Evolutionary conservation across 495 filamentous ascomycete genomes (phyloP), one percentile per base, ranked within the genome.

Genomic region (Penicillium atrosanguineum): DNA sequence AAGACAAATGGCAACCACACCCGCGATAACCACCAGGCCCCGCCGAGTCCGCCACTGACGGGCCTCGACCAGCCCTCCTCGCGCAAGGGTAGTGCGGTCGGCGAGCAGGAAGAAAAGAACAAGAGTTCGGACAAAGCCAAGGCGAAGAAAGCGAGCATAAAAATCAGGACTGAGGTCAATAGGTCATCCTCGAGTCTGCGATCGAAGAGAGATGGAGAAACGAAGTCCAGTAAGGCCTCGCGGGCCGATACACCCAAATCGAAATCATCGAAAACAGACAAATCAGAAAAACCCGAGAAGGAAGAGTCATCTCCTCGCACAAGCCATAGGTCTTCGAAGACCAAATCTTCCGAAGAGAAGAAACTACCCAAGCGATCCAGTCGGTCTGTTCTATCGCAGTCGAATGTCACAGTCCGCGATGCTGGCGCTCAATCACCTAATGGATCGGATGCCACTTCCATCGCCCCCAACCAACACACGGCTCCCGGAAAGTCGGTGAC

Each of bases 381-480:
- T 40, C 70, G 64, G 38, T 65, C 62, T 7, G 59, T 64, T 0
- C 60, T 64, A 49, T 72, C 74, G 14, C 67, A 69, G 14, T 61
- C 70, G 14, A 62, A 69, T 15, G 60, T 67, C 7, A 76, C 72
- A 0, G 61, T 72, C 7, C 73, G 74, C 21, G 74, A 75, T 48
- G 46, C 58, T 1, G 68, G 64, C 6, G 70, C 61, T 0, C 71
- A 75, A 50, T 83, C 82, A 3, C 64, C 65, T 4, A 77, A 75
- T 4, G 79, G 79, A 52, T 90, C 87, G 4, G 81, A 82, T 52
- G 82, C 84, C 39, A 91, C 88, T 19, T 81, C 84, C 7, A 79
- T 88, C 50, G 79, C 83, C 0, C 83, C 87, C 9, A 83, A 81
- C 51, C 81, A 68, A 44, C 78, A 73, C 40, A 73, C 70, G 4